Evolutionary conservation across 192 early-diverging fungal species (phyloP).

Genomic region (Dispira simplex): DNA sequence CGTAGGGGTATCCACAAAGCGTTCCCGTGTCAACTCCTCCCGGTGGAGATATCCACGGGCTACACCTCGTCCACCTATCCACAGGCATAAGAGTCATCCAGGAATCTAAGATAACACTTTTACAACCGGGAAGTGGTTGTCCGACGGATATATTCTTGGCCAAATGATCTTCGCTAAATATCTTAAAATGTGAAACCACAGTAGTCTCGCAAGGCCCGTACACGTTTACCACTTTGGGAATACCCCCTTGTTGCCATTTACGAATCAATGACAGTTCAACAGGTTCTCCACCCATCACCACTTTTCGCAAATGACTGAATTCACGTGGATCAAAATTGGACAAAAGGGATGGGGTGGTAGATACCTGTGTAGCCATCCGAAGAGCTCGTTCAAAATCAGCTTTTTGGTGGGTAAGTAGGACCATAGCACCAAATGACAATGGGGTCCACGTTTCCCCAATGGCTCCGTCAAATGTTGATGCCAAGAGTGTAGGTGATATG

Average conservation of each 20-base stretch:
- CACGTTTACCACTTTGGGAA: not conserved
- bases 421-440: no score
- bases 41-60: slow-evolving; percentile 1
- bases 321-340: not conserved
- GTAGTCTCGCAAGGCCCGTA: not conserved
- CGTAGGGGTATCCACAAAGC: no score
- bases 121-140: no score
- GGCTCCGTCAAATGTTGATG: no score
- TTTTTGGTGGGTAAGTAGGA: no score
- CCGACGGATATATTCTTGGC: not conserved
- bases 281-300: not conserved
- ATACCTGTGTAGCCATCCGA: not conserved
- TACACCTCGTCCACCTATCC: not conserved
- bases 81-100: not conserved
- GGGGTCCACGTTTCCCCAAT: no score
- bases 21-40: not conserved
- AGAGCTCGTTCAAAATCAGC: not conserved
- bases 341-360: not conserved
- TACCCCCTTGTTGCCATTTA: not conserved
- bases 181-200: not conserved
- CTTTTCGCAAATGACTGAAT: not conserved
- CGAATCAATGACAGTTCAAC: not conserved
- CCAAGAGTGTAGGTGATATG: no score
- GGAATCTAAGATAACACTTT: no score
- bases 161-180: not conserved